phyloP scores from a whole-genome alignment of 1,284 basidiomycete genomes.

The Apiotrichum brassicae region DNA sequence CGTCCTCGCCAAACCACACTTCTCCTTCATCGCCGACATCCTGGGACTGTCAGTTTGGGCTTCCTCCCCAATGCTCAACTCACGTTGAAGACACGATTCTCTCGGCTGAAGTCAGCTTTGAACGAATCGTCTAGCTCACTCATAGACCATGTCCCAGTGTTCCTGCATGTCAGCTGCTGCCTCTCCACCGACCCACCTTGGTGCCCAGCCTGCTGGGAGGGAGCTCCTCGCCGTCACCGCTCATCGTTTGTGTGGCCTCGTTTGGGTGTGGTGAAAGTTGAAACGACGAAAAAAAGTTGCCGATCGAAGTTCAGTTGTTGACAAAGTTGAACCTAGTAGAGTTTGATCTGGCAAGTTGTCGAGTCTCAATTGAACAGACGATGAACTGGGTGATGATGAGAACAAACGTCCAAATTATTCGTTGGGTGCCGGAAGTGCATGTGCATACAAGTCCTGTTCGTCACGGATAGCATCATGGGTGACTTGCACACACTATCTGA shows the following conservation, averaged over 20 bases:
- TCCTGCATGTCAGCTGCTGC: conserved; percentile 7
- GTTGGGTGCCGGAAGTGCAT: too few relatives aligned
- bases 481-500: too few relatives aligned
- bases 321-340: too few relatives aligned
- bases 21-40: conserved; percentile 27
- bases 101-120: conserved; percentile 27
- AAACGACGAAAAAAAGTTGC: too few relatives aligned
- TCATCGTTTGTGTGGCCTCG: conserved; percentile 1
- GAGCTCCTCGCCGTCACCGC: conserved; percentile 39
- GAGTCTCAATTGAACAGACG: too few relatives aligned
- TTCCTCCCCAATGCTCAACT: not conserved
- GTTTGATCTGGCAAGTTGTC: too few relatives aligned
- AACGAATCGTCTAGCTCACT: conserved; percentile 23
- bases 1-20: conserved; percentile 46
- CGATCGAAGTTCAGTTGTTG: too few relatives aligned
- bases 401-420: too few relatives aligned
- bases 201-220: conserved; percentile 46
- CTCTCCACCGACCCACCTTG: conserved; percentile 17
- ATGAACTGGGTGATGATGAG: too few relatives aligned
- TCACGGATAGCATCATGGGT: too few relatives aligned
- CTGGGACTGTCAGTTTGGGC: not conserved
- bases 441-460: too few relatives aligned
- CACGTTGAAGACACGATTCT: conserved; percentile 43
- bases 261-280: not conserved
- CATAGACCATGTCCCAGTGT: conserved; percentile 47